Conservation (phyloP, 164 flowering plant genomes). For the Malania oleifera region DNA sequence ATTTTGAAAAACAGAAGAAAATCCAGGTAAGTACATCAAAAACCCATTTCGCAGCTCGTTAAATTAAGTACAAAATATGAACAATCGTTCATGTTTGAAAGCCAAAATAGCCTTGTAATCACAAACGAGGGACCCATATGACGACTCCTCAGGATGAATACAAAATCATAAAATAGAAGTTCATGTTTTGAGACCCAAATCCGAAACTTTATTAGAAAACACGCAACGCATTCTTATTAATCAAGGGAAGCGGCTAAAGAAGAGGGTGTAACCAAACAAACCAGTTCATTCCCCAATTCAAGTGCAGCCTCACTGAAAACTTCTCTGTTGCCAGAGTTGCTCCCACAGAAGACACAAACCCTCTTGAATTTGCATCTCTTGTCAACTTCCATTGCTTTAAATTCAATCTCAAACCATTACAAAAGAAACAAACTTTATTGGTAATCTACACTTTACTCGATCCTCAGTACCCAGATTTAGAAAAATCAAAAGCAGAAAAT, state of each 20-base stretch:
- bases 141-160: neutral
- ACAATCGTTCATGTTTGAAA: no score
- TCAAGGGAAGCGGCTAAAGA: neutral
- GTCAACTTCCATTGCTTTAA: slow-evolving; percentile 26
- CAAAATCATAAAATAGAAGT: slow-evolving; percentile 2
- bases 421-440: neutral
- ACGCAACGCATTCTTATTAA: neutral
- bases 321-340: slow-evolving; percentile 54
- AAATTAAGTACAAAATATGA: no score
- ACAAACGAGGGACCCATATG: no score
- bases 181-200: slow-evolving; percentile 3
- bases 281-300: slow-evolving; percentile 71
- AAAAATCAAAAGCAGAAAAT: neutral
- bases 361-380: slow-evolving; percentile 39
- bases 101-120: no score
- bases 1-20: neutral
- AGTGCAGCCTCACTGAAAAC: slow-evolving; percentile 70
- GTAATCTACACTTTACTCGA: neutral
- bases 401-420: slow-evolving; percentile 15
- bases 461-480: neutral
- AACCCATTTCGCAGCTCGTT: slow-evolving; percentile 2
- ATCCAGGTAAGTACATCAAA: neutral
- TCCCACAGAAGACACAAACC: slow-evolving; percentile 77
- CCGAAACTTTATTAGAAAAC: neutral
- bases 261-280: slow-evolving; percentile 15